Base-by-base conservation (phyloP, 257 asterid species). In the Thymus mandschuricus region DNA sequence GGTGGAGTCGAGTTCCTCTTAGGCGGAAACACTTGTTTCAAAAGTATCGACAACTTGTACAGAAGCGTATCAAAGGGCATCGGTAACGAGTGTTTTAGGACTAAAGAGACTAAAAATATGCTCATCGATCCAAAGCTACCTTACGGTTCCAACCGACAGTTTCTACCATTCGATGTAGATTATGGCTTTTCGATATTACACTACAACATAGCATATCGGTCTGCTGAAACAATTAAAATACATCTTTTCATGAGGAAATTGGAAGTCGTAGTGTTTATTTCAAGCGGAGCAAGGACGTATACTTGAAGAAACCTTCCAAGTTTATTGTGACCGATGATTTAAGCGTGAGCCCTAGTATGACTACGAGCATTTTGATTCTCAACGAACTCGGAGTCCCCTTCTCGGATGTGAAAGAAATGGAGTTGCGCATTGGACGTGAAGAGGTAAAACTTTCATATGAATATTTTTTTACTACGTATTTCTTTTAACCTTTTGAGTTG, bases 41-140 rank as follows among this genome's bases (percentile, higher is more conserved):
- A 44, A 11, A 44, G 41, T 6, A 38, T 74, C 10, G 73, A 76
- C 40, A 81, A 74, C 29, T 55, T 77, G 6, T 66, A 77, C 10
- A 28, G 1, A 5, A 81, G 77, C 48, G 2, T 73, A 3, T 31
- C 10, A 0, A 6, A 28, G 45, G 4, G 62, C 10, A 33, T 51
- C 10, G 31, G 3, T 3, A 50, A 10, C 2, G 60, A 45, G 54
- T 73, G 54, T 49, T 1, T 69, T 10, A 38, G 0, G 11, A 3
- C 50, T 1, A 6, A 2, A 6, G 41, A n/a, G 2, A 34, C 3
- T 3, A 57, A 43, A 28, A 43, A 10, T 1, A 43, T 1, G 7
- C 59, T 73, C n/a, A 29, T 60, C 2, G 31, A 65, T 0, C 78
- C 70, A 2, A 33, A 62, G 38, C 71, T 68, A n/a, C 33, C 73